Evolutionary conservation across 1,139 yeast species (phyloP), one percentile per base, ranked within the genome.

Genomic region (Taphrina sp.): DNA sequence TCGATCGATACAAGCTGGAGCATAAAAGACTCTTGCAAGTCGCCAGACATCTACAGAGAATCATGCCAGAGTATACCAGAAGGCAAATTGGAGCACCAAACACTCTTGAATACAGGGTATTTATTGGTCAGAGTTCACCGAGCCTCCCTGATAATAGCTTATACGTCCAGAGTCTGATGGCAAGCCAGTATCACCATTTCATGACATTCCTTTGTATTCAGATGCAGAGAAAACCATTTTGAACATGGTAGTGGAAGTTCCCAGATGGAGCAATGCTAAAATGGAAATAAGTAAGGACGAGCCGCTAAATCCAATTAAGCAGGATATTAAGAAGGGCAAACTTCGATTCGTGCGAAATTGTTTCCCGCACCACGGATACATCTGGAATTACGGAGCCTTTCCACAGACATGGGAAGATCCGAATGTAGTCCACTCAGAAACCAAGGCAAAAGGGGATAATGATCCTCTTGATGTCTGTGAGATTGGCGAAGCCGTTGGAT

Each of bases 391-490:
- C 34, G 97, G 98, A 61, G 96, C 97, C n/a, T 79, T 92, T 71
- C 96, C 98, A 46, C 97, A 90, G 74, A 92, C 98, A 24, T 92
- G 97, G 97, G 98, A 92, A 67, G 82, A 81, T 65, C 83, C 83
- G 33, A 73, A 76, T 59, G 66, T 68, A 42, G 64, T 64, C 51
- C 75, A 75, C 61, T 72, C 73, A 38, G 79, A 73, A 57, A 74
- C 78, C 43, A 74, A 74, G 49, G 78, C 82, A 59, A 78, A 76
- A 66, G 98, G 98, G 63, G 98, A 92, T 73, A 86, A 89, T 67
- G 98, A 92, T 73, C 98, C 98, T 20, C 76, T 92, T 64, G 98
- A 92, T 71, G 94, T 92, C 56, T 85, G 96, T 72, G 98, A 92
- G 70, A 88, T 92, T 64, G 96, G 97, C 28, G 74, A 76, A 60